Conservation (phyloP, 345 rosid species). For the Combretum micranthum region DNA sequence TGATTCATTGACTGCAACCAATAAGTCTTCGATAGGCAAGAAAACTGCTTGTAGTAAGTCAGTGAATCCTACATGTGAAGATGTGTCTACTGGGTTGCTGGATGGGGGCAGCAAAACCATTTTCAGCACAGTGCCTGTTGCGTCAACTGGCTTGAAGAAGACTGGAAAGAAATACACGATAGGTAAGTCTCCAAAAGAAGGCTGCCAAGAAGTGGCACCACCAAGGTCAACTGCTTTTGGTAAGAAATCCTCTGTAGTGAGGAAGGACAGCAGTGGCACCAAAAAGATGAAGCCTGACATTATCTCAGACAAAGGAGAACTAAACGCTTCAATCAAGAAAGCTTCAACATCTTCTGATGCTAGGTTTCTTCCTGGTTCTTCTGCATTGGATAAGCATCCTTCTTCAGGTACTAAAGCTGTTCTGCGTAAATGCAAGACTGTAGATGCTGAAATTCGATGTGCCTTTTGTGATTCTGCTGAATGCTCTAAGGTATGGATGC, state of each 20-base stretch:
- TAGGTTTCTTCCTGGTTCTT: constrained; percentile 14
- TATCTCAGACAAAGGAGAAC: constrained; percentile 9
- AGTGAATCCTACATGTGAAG: background rate
- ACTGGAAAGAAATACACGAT: constrained; percentile 7
- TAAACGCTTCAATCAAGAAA: background rate
- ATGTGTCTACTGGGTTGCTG: constrained; percentile 7
- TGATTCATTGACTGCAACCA: no score
- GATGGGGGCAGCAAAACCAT: constrained; percentile 1
- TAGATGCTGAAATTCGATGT: constrained; percentile 27
- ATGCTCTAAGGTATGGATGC: constrained; percentile 52
- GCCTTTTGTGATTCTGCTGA: constrained; percentile 76
- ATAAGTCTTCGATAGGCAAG: background rate
- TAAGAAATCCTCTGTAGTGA: background rate
- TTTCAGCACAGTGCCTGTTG: constrained; percentile 8
- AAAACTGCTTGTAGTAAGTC: background rate
- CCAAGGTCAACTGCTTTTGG: constrained; percentile 5
- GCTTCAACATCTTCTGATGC: background rate
- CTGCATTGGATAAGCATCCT: constrained; percentile 11
- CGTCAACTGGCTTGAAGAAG: constrained; percentile 6
- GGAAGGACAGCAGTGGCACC: background rate
- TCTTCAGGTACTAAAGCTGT: constrained; percentile 1
- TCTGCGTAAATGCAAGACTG: constrained; percentile 32
- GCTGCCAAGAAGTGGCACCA: constrained; percentile 1
- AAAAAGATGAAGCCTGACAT: background rate
- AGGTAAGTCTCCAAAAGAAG: constrained; percentile 2